Evolutionary conservation across 2,329 filamentous ascomycete genomes (phyloP).

Genomic region (Aciculosporium take): DNA sequence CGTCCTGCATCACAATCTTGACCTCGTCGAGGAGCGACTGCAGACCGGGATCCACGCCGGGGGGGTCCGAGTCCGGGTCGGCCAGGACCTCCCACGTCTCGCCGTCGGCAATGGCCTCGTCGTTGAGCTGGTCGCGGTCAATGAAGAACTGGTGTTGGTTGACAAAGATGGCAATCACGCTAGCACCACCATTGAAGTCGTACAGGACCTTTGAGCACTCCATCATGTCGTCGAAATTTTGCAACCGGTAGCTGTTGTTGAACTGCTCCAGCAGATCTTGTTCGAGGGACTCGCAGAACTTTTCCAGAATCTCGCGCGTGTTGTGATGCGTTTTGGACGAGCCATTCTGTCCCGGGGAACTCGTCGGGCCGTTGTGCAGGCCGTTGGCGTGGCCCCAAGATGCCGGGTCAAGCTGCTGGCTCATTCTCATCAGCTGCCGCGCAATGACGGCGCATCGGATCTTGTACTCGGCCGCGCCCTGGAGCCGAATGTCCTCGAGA

Average conservation of each 20-base stretch:
- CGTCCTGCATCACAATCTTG: slow-evolving; percentile 88
- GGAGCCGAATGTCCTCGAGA: slow-evolving; percentile 76
- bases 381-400: slow-evolving; percentile 55
- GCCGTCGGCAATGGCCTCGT: slow-evolving; percentile 63
- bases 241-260: slow-evolving; percentile 87
- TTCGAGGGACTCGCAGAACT: slow-evolving; percentile 89
- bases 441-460: slow-evolving; percentile 89
- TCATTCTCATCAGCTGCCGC: slow-evolving; percentile 84
- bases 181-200: slow-evolving; percentile 91
- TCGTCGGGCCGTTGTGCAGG: slow-evolving; percentile 32
- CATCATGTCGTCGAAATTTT: slow-evolving; percentile 96
- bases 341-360: slow-evolving; percentile 30
- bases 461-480: slow-evolving; percentile 79
- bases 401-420: slow-evolving; percentile 69
- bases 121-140: slow-evolving; percentile 79
- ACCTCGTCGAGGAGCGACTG: slow-evolving; percentile 91
- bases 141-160: slow-evolving; percentile 99
- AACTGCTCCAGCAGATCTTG: slow-evolving; percentile 93
- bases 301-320: slow-evolving; percentile 83
- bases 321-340: slow-evolving; percentile 40
- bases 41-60: slow-evolving; percentile 79
- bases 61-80: slow-evolving; percentile 84
- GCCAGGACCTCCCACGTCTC: slow-evolving; percentile 83
- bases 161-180: slow-evolving; percentile 89
- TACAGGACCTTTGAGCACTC: slow-evolving; percentile 88